A percentile compares a stretch with the other conserved stretches of the same genome.
These are phyloP conservation scores for Erodium moschatum DNA, from an alignment of 441 rosid genomes.

Conservation along the genomic window DNA sequence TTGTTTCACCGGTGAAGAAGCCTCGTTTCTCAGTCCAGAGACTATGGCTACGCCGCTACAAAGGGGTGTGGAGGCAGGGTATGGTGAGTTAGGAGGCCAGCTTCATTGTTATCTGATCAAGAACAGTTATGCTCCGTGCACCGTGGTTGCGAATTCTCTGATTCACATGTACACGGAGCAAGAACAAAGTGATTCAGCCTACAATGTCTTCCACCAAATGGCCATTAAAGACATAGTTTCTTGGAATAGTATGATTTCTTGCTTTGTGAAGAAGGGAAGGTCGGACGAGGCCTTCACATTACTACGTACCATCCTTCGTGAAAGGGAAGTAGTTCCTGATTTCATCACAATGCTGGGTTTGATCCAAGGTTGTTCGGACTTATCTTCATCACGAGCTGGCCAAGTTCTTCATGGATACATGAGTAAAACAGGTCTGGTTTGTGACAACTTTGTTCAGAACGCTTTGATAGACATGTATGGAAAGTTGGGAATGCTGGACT, in stretches of 20 bases:
- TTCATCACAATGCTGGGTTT: background rate
- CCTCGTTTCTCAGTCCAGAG: background rate
- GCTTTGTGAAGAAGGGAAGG: background rate
- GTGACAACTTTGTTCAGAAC: slow-evolving; percentile 27
- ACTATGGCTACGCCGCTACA: background rate
- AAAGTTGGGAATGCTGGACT: slow-evolving; percentile 20
- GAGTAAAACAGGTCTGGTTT: slow-evolving; percentile 20
- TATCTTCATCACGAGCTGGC: slow-evolving; percentile 21
- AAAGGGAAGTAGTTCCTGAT: background rate
- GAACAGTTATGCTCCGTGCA: background rate
- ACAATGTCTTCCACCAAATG: background rate
- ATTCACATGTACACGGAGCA: background rate
- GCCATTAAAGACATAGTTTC: background rate
- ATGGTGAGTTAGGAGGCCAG: background rate
- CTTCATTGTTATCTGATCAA: background rate
- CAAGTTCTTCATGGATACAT: slow-evolving; percentile 28
- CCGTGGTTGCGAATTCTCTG: background rate
- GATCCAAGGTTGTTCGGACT: background rate
- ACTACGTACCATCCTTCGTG: background rate
- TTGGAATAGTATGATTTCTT: background rate
- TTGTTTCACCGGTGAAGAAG: background rate
- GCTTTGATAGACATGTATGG: slow-evolving; percentile 33
- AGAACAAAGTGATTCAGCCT: background rate
- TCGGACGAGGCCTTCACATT: background rate
- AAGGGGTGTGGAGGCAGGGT: background rate